Evolutionary conservation across 805 yeast genomes (phyloP).

Genomic region (Schizosaccharomyces cryophilus): DNA sequence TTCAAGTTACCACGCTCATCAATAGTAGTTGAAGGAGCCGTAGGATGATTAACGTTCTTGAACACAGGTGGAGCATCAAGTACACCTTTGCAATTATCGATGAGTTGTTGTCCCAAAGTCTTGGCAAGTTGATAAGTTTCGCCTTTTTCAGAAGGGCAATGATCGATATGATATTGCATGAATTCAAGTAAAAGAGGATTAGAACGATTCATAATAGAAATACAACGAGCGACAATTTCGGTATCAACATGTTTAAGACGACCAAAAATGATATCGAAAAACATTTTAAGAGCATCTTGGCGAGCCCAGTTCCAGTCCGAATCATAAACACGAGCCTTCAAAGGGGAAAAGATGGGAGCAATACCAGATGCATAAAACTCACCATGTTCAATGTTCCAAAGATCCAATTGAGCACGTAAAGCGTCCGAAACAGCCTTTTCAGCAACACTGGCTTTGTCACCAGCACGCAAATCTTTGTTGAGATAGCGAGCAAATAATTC

Average conservation of each 20-base stretch:
- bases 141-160: slow-evolving; percentile 64
- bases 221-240: slow-evolving; percentile 88
- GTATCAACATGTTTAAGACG: slow-evolving; percentile 73
- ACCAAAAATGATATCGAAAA: slow-evolving; percentile 89
- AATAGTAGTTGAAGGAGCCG: slow-evolving; percentile 79
- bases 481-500: slow-evolving; percentile 88
- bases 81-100: slow-evolving; percentile 85
- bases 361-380: slow-evolving; percentile 85
- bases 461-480: slow-evolving; percentile 73
- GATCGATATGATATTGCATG: slow-evolving; percentile 85
- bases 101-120: slow-evolving; percentile 71
- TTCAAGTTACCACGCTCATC: slow-evolving; percentile 69
- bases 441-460: slow-evolving; percentile 59
- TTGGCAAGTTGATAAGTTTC: slow-evolving; percentile 81
- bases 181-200: slow-evolving; percentile 80
- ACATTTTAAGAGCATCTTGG: slow-evolving; percentile 83
- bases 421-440: slow-evolving; percentile 67
- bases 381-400: slow-evolving; percentile 78
- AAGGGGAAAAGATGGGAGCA: slow-evolving; percentile 65
- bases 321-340: slow-evolving; percentile 88
- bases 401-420: slow-evolving; percentile 73
- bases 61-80: slow-evolving; percentile 61
- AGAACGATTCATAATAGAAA: slow-evolving; percentile 91
- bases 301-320: slow-evolving; percentile 99
- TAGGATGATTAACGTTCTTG: slow-evolving; percentile 83